Percentiles rank a stretch among this genome's conserved stretches.
Conservation (phyloP, 2,329 filamentous ascomycete species). For the Aspergillus glaucus region DNA sequence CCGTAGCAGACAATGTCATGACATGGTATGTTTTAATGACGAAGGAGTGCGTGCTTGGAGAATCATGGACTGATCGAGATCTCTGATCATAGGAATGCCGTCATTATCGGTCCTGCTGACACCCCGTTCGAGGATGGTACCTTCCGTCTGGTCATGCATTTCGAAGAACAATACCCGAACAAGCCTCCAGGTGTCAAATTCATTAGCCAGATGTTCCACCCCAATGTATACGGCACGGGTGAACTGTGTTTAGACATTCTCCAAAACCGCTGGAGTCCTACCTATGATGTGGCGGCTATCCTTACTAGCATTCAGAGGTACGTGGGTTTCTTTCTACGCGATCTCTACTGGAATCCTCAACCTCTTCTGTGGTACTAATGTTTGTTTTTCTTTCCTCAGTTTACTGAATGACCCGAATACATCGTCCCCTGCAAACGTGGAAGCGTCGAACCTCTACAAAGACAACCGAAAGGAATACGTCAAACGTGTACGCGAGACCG, state of each 20-base stretch:
- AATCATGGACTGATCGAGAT: conserved; percentile 20
- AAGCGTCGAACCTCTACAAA: conserved; percentile 96
- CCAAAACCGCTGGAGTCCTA: conserved; percentile 97
- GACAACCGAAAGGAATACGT: conserved; percentile 96
- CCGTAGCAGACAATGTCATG: conserved; percentile 59
- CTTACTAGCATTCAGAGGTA: conserved; percentile 97
- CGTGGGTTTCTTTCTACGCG: conserved; percentile 4
- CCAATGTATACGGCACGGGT: conserved; percentile 94
- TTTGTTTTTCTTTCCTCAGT: conserved; percentile 43
- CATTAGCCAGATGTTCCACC: conserved; percentile 98
- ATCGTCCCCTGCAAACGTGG: conserved; percentile 94
- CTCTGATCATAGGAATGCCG: conserved; percentile 69
- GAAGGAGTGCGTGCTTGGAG: conserved; percentile 2
- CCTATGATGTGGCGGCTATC: conserved; percentile 95
- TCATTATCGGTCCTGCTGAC: conserved; percentile 94
- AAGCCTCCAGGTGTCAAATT: conserved; percentile 98
- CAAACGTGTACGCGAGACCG: conserved; percentile 90
- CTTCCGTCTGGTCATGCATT: conserved; percentile 96
- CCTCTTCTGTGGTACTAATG: neutral
- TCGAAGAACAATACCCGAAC: conserved; percentile 98
- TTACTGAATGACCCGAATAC: conserved; percentile 96
- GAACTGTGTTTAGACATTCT: conserved; percentile 95
- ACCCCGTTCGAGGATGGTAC: conserved; percentile 98
- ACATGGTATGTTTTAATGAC: conserved; percentile 24
- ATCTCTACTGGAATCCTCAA: too few species aligned